Evolutionary conservation across 805 yeast species (phyloP).

Genomic region (Yamadazyma sp.): DNA sequence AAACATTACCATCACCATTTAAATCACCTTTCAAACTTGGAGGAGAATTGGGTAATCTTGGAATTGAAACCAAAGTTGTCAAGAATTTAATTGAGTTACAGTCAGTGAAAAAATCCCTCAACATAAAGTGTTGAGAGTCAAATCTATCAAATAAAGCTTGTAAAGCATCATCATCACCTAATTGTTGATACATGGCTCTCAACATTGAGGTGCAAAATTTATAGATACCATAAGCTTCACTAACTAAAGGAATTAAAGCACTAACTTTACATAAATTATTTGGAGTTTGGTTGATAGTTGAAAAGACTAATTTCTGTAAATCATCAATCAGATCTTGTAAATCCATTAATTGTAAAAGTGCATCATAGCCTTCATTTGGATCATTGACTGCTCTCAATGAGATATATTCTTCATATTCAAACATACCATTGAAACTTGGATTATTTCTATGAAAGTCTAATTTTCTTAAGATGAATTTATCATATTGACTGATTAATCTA

Average conservation of each 20-base stretch:
- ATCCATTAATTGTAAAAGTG: constrained; percentile 79
- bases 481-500: constrained; percentile 74
- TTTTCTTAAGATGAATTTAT: constrained; percentile 63
- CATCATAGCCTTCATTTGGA: constrained; percentile 94
- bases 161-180: constrained; percentile 72
- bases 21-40: constrained; percentile 53
- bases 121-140: constrained; percentile 63
- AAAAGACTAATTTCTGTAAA: constrained; percentile 71
- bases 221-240: constrained; percentile 91
- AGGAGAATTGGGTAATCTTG: constrained; percentile 57
- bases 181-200: constrained; percentile 75
- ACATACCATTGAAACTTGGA: constrained; percentile 89
- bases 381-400: constrained; percentile 84
- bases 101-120: constrained; percentile 85
- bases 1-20: constrained; percentile 32
- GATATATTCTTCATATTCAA: constrained; percentile 93
- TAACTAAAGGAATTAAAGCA: constrained; percentile 84
- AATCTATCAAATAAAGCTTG: constrained; percentile 72
- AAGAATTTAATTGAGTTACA: constrained; percentile 81
- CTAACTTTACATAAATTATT: constrained; percentile 75
- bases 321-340: constrained; percentile 82
- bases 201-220: constrained; percentile 87
- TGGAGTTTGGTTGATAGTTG: constrained; percentile 60
- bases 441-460: constrained; percentile 80
- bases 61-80: constrained; percentile 77